Percentiles rank a stretch among this genome's conserved stretches.
Conservation (phyloP, 768 basidiomycete species). For the Lentinula sp. region DNA sequence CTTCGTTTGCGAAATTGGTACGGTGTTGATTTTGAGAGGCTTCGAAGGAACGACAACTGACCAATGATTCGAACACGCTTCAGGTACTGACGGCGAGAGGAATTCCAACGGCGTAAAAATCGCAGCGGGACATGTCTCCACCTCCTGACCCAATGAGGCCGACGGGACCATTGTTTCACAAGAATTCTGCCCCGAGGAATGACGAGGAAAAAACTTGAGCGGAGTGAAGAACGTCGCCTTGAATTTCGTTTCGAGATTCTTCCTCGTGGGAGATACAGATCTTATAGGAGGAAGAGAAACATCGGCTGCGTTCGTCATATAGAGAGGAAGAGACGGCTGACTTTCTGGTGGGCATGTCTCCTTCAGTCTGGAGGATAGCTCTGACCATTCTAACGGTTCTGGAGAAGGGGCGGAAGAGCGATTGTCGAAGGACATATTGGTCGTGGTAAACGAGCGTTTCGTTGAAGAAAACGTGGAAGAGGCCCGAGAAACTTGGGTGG, state of each 20-base stretch:
- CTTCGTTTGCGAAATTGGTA: constrained; percentile 16
- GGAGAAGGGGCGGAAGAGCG: constrained; percentile 28
- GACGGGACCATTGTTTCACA: constrained; percentile 9
- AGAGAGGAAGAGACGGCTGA: constrained; percentile 37
- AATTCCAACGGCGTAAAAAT: neutral
- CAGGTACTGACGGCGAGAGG: neutral
- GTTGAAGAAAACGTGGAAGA: constrained; percentile 41
- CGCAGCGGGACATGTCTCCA: neutral
- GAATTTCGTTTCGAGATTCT: constrained; percentile 18
- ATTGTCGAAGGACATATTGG: constrained; percentile 24
- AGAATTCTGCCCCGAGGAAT: constrained; percentile 13
- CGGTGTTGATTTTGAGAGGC: constrained; percentile 16
- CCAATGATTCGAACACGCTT: neutral
- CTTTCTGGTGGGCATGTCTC: constrained; percentile 29
- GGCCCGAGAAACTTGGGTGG: constrained; percentile 36
- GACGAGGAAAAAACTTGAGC: constrained; percentile 44
- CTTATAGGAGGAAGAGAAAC: constrained; percentile 29
- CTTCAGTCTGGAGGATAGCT: constrained; percentile 18
- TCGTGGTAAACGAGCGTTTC: constrained; percentile 24
- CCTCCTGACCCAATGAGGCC: constrained; percentile 13
- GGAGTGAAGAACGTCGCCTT: constrained; percentile 32
- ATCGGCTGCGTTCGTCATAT: constrained; percentile 32
- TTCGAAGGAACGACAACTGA: neutral
- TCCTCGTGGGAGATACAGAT: constrained; percentile 17
- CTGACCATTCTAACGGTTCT: constrained; percentile 22